A percentile compares a stretch with the other conserved stretches of the same genome.
These are phyloP conservation scores for Gossypium schwendimanii DNA, from an alignment of 441 rosid species.

Conservation along the genomic window DNA sequence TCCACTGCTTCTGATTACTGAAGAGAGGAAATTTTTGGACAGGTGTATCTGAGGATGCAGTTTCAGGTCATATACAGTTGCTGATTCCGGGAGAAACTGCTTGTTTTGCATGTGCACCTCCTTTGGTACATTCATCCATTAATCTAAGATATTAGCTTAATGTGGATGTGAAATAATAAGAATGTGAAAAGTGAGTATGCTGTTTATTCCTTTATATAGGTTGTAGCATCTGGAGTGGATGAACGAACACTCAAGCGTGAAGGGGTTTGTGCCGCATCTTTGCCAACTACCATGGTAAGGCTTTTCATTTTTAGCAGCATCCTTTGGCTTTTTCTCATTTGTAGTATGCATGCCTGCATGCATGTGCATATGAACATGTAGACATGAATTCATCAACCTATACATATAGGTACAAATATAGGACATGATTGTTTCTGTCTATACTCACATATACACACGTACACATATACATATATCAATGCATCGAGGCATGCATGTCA, in stretches of 20 bases:
- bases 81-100: slow-evolving; percentile 95
- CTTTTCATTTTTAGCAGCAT: background rate
- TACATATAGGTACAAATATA: background rate
- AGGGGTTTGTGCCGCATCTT: slow-evolving; percentile 96
- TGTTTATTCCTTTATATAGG: slow-evolving; percentile 38
- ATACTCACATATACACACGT: background rate
- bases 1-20: slow-evolving; percentile 12
- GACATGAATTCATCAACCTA: background rate
- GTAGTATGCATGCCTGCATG: background rate
- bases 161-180: background rate
- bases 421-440: background rate
- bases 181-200: background rate
- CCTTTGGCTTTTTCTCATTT: background rate
- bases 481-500: background rate
- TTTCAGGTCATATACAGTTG: slow-evolving; percentile 93
- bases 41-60: slow-evolving; percentile 99
- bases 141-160: background rate
- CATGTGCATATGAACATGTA: background rate
- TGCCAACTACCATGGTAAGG: slow-evolving; percentile 86
- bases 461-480: background rate
- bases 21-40: slow-evolving; percentile 22
- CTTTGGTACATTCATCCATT: slow-evolving; percentile 48
- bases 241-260: slow-evolving; percentile 92
- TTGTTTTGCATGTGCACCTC: slow-evolving; percentile 98
- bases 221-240: slow-evolving; percentile 95